Evolutionary conservation across 495 filamentous ascomycete genomes (phyloP).

Genomic region (Penicillium antarcticum): DNA sequence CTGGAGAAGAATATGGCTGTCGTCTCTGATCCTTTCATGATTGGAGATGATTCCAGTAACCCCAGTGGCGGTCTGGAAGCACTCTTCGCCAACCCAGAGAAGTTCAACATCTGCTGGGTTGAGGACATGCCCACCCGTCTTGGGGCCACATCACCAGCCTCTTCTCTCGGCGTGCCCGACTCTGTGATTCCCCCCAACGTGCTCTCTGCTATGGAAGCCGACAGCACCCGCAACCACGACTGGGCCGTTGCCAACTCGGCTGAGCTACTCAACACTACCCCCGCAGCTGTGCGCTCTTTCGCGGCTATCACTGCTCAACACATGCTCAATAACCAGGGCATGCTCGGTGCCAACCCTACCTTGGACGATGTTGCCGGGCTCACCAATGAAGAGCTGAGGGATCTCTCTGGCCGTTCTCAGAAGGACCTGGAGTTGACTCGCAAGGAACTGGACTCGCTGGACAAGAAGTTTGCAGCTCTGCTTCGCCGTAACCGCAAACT

Average conservation of each 20-base stretch:
- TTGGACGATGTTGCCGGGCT: constrained; percentile 42
- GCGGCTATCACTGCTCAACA: constrained; percentile 41
- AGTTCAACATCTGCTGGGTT: constrained; percentile 43
- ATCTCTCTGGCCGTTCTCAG: constrained; percentile 34
- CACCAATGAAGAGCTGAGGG: constrained; percentile 40
- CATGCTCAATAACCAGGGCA: constrained; percentile 35
- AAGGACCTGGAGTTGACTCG: constrained; percentile 41
- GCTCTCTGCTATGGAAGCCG: constrained; percentile 43
- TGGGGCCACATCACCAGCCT: constrained; percentile 23
- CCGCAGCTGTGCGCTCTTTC: constrained; percentile 42
- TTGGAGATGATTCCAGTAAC: constrained; percentile 38
- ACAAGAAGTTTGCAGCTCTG: constrained; percentile 45
- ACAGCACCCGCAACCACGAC: constrained; percentile 41
- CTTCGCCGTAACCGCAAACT: constrained; percentile 51
- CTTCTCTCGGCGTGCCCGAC: constrained; percentile 20
- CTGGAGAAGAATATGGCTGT: constrained; percentile 61
- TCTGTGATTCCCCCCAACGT: constrained; percentile 35
- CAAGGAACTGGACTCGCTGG: constrained; percentile 42
- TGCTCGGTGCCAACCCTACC: constrained; percentile 31
- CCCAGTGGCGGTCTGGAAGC: constrained; percentile 42
- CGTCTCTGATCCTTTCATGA: constrained; percentile 26
- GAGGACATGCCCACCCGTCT: constrained; percentile 28
- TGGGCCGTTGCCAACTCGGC: constrained; percentile 45
- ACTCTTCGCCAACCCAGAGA: constrained; percentile 41
- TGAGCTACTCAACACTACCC: constrained; percentile 39